Base-by-base conservation (phyloP, 1,284 basidiomycete genomes). In the Ganoderma lingzhi region DNA sequence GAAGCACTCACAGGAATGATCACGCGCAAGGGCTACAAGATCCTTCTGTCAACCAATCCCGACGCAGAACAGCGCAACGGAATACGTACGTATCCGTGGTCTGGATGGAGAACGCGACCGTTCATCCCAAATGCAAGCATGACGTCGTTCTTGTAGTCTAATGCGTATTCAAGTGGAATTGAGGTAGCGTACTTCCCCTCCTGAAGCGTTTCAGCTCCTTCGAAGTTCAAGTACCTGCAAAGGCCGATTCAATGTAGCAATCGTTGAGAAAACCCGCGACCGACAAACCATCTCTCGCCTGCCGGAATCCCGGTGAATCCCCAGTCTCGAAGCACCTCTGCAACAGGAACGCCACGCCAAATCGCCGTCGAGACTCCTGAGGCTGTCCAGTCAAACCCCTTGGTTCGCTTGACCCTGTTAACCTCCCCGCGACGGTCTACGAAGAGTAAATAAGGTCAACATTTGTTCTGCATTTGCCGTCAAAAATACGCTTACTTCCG, bases 61-160 rank as follows among this genome's bases (percentile, higher is more conserved):
- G 2, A 6, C 10, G 30, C 28, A 19, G 4, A 39, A 4, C 6
- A 12, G 35, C 8, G 3, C 35, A 39, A 59, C 14, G 12, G 35
- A 12, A 12, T 9, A 72, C 71, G 10, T 58, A 76, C 74, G 37
- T 76, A 75, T 23, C 76, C 75, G 39, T 77, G 76, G 42, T 77
- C 74, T 2, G 75, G 76, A 65, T 76, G 76, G 28, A 77, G 58
- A 4, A 75, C 76, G 3, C 76, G 69, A 10, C 73, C 72, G 48
- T 77, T 77, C 71, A 73, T 71, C 3, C 73, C 75, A 61, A 73
- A 77, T 2, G 71, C 76, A 17, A 77, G 72, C 59, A 77, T 70
- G 8, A 76, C 75, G 44, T 77, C 76, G 71, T 76, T 75, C 8
- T 67, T 72, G 23, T 68, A 63, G 59, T 76, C 70, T 71, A 77